phyloP scores from a whole-genome alignment of 129 eudicot genomes.

The sunflower (Helianthus annuus) region HanXRQr2.0-SUNRISE NC_035446.2:159577711-159578210 shows the following conservation, averaged over 20 bases:
- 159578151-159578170: conserved; percentile 82
- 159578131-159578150: conserved; percentile 65
- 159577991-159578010: conserved; percentile 45
- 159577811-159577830: not conserved
- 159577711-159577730: not conserved
- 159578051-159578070: conserved; percentile 86
- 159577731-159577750: not conserved
- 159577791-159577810: not conserved
- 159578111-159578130: conserved; percentile 69
- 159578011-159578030: conserved; percentile 69
- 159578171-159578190: conserved; percentile 58
- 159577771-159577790: not conserved
- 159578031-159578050: conserved; percentile 87
- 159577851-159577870: conserved; percentile 3
- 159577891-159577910: conserved; percentile 13
- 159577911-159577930: conserved; percentile 9
- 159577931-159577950: conserved; percentile 22
- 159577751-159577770: not conserved
- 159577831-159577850: not conserved
- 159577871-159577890: not conserved
- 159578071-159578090: conserved; percentile 76
- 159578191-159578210: conserved; percentile 25
- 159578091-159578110: conserved; percentile 80
- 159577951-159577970: conserved; percentile 28
- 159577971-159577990: conserved; percentile 4